These are phyloP conservation scores for Brassica rapa DNA, from an alignment of 345 rosid species.

Conservation along the genomic window DNA sequence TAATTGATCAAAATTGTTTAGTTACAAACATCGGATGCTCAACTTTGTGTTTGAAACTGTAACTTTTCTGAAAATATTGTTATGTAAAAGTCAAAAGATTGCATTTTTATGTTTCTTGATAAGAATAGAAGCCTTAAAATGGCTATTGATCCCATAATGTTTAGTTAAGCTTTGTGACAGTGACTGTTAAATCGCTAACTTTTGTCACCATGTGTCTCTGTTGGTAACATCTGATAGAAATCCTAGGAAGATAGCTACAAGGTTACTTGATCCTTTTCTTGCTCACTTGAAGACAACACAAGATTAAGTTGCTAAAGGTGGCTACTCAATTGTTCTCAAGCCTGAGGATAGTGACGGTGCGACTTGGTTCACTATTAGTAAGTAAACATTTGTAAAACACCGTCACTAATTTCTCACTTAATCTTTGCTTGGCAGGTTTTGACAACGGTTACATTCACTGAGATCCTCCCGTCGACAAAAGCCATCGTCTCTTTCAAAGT, in stretches of 20 bases:
- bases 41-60: not conserved
- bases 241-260: conserved; percentile 81
- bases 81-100: not conserved
- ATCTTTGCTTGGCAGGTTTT: conserved; percentile 54
- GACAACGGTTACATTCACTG: conserved; percentile 65
- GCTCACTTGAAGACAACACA: conserved; percentile 82
- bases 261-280: conserved; percentile 85
- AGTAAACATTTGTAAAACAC: too few relatives aligned
- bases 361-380: conserved; percentile 69
- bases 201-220: conserved; percentile 69
- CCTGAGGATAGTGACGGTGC: conserved; percentile 57
- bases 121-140: not conserved
- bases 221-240: conserved; percentile 76
- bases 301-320: conserved; percentile 83
- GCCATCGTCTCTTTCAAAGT: conserved; percentile 76
- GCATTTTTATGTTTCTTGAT: not conserved
- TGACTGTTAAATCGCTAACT: not conserved
- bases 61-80: not conserved
- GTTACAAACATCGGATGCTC: not conserved
- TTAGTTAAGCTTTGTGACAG: conserved; percentile 4
- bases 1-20: not conserved
- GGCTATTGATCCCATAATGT: not conserved
- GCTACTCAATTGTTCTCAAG: conserved; percentile 82
- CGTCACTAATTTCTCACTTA: too few relatives aligned
- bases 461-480: conserved; percentile 81